Evolutionary conservation across 2,329 filamentous ascomycete genomes (phyloP).

Genomic region (Colletotrichum eremochloae): DNA sequence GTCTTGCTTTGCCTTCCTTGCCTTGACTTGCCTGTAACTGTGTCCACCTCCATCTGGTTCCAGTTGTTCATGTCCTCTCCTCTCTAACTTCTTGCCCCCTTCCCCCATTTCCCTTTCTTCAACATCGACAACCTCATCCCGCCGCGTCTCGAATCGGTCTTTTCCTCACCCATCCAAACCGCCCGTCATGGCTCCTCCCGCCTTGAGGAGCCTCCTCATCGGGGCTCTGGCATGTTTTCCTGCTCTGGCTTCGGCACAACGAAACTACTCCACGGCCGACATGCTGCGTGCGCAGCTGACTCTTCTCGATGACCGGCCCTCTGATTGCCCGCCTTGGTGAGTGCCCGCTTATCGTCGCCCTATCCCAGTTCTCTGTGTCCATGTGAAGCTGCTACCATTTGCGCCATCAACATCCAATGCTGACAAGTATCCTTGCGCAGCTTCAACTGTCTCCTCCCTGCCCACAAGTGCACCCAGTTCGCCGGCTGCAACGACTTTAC

Average conservation of each 20-base stretch:
- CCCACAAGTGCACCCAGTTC: conserved; percentile 92
- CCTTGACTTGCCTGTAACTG: not conserved
- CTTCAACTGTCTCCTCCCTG: conserved; percentile 97
- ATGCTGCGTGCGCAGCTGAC: conserved; percentile 76
- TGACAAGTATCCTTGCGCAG: conserved; percentile 61
- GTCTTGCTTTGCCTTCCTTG: conserved; percentile 5
- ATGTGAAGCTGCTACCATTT: not conserved
- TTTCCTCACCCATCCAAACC: conserved; percentile 12
- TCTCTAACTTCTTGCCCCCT: not conserved
- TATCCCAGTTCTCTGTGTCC: conserved; percentile 43
- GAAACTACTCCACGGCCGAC: conserved; percentile 69
- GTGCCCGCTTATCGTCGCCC: conserved; percentile 45
- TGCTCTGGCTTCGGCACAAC: conserved; percentile 56
- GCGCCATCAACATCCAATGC: conserved; percentile 22
- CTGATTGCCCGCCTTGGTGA: conserved; percentile 83
- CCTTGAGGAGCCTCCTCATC: conserved; percentile 55
- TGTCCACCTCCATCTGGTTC: conserved; percentile 9
- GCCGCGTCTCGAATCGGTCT: conserved; percentile 15
- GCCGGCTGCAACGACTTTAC: conserved; percentile 89
- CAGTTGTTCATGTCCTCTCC: conserved; percentile 13
- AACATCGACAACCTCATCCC: conserved; percentile 15
- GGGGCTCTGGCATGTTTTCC: conserved; percentile 58
- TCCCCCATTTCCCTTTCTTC: not conserved
- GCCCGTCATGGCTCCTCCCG: conserved; percentile 55
- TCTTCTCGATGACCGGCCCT: conserved; percentile 79